Percentiles rank a stretch among this genome's conserved stretches.
Evolutionary conservation across 495 filamentous ascomycete genomes (phyloP).

Genomic region (Lasiosphaeria hispida): DNA sequence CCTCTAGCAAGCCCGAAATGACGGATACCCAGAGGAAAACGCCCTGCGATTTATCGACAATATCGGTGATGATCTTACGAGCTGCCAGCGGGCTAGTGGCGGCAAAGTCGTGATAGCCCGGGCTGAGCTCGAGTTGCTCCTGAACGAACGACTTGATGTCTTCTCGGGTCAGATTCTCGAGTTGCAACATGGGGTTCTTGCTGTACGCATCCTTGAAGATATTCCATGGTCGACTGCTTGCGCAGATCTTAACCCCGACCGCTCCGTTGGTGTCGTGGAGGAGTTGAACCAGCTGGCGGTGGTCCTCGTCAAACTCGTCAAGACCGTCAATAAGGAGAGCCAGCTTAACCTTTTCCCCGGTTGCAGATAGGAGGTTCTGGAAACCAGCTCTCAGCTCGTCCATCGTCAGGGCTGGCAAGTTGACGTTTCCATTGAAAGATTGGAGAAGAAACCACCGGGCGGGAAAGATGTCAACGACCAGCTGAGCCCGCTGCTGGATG

Average conservation of each 20-base stretch:
- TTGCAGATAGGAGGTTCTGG: too few relatives aligned
- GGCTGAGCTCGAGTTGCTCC: background rate
- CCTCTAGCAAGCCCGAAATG: conserved; percentile 32
- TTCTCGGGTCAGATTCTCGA: conserved; percentile 27
- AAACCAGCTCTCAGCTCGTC: too few relatives aligned
- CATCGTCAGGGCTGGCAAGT: too few relatives aligned
- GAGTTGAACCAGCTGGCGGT: conserved; percentile 23
- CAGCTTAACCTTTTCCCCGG: conserved; percentile 11
- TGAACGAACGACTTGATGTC: conserved; percentile 30
- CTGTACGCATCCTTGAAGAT: conserved; percentile 34
- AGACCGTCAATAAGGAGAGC: conserved; percentile 44
- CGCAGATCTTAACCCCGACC: conserved; percentile 36
- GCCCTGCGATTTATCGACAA: conserved; percentile 31
- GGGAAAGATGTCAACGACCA: conserved; percentile 9
- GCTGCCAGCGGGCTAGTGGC: background rate
- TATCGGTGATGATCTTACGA: conserved; percentile 16
- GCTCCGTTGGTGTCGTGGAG: background rate
- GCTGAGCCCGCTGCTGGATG: conserved; percentile 20
- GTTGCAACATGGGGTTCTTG: conserved; percentile 11
- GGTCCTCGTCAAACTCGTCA: conserved; percentile 10
- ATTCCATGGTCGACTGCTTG: conserved; percentile 44
- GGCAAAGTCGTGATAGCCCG: conserved; percentile 3
- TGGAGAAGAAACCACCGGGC: background rate
- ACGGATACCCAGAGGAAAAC: conserved; percentile 47
- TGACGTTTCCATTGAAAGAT: too few relatives aligned